Conservation (phyloP, 371 early-diverging fungal species). For the Phascolomyces articulosus region DNA sequence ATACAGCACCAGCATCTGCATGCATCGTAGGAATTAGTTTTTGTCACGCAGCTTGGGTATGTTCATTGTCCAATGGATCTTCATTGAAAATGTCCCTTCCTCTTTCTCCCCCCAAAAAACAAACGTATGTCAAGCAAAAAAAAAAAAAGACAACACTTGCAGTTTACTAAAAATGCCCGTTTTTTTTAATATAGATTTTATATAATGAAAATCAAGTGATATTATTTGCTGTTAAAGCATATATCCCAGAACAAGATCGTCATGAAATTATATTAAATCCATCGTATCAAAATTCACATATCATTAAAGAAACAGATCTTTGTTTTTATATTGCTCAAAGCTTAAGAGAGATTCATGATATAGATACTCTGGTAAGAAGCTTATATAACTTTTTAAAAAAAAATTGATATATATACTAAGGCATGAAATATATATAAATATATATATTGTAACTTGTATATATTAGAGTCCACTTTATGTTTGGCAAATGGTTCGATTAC, state of each 20-base stretch:
- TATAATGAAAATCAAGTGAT: constrained; percentile 75
- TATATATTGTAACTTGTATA: neutral
- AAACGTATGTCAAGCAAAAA: too few species aligned
- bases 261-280: constrained; percentile 70
- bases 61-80: neutral
- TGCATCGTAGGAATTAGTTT: constrained; percentile 66
- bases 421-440: neutral
- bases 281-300: constrained; percentile 44
- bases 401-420: too few species aligned
- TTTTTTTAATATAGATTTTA: constrained; percentile 34
- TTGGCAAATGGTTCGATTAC: constrained; percentile 24
- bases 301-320: constrained; percentile 54
- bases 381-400: neutral
- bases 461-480: constrained; percentile 20
- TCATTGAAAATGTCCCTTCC: too few species aligned
- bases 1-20: constrained; percentile 52
- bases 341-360: constrained; percentile 51
- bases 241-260: constrained; percentile 22
- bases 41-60: constrained; percentile 64
- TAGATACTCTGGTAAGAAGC: constrained; percentile 38
- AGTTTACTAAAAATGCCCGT: too few species aligned
- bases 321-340: constrained; percentile 70
- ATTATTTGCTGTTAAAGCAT: constrained; percentile 62
- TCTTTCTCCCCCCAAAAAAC: neutral
- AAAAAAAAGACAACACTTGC: too few species aligned